Conservation (phyloP, 1,139 yeast species). For the Debaryomyces fabryi region DNA sequence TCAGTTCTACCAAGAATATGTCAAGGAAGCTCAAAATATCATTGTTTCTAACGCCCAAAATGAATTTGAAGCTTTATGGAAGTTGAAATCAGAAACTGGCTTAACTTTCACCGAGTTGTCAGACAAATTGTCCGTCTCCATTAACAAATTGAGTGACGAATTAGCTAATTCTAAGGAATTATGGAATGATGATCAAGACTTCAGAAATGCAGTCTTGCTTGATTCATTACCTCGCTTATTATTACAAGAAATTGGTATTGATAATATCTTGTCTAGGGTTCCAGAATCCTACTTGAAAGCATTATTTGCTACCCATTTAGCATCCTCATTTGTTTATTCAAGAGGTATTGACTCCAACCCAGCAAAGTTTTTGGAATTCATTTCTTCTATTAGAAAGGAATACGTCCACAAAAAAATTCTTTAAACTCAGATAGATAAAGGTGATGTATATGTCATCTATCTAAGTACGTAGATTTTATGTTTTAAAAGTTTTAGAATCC, state of each 20-base stretch:
- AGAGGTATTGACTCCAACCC: conserved; percentile 84
- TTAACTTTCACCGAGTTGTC: conserved; percentile 77
- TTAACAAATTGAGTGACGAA: conserved; percentile 88
- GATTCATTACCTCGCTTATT: conserved; percentile 82
- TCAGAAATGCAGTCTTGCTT: conserved; percentile 75
- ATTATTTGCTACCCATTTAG: conserved; percentile 85
- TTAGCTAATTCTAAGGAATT: conserved; percentile 78
- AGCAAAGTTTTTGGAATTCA: conserved; percentile 78
- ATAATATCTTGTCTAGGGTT: conserved; percentile 69
- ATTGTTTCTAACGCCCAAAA: conserved; percentile 76
- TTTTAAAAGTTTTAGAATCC: background rate
- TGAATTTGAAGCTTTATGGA: conserved; percentile 90
- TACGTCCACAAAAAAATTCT: conserved; percentile 20
- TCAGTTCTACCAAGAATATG: conserved; percentile 77
- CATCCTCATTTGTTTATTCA: conserved; percentile 86
- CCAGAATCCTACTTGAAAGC: conserved; percentile 90
- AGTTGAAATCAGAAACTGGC: conserved; percentile 67
- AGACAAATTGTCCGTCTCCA: conserved; percentile 82
- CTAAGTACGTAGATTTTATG: background rate
- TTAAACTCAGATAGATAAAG: background rate
- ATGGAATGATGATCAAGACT: conserved; percentile 78
- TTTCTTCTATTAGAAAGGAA: conserved; percentile 49
- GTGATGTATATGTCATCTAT: background rate
- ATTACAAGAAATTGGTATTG: conserved; percentile 74
- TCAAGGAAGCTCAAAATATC: conserved; percentile 75